A percentile compares a stretch with the other conserved stretches of the same genome.
Conservation (phyloP, 345 rosid genomes). For the Eucalyptus fibrosa region DNA sequence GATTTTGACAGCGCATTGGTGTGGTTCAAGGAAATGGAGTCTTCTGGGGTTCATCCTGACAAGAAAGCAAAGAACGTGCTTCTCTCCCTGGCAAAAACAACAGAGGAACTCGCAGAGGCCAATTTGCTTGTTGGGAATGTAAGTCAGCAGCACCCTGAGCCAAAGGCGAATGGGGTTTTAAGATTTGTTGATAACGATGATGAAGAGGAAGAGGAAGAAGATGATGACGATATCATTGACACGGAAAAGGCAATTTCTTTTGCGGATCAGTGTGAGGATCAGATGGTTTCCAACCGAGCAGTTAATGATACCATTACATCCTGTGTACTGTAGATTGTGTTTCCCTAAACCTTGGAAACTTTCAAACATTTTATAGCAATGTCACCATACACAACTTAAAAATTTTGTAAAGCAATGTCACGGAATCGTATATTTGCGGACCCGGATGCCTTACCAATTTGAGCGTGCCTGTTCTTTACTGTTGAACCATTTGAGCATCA, state of each 20-base stretch:
- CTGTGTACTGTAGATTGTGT: not conserved
- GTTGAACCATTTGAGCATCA: not conserved
- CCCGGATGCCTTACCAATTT: not conserved
- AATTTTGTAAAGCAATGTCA: not conserved
- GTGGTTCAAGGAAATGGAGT: constrained; percentile 89
- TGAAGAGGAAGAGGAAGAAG: not conserved
- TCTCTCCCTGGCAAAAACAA: constrained; percentile 61
- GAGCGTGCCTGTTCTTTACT: not conserved
- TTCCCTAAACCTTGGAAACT: not conserved
- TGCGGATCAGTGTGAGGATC: not conserved
- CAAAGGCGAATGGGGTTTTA: not conserved
- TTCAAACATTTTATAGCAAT: not conserved
- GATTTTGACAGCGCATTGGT: constrained; percentile 73
- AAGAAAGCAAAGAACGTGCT: constrained; percentile 86
- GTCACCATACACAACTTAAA: not conserved
- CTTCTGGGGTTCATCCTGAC: constrained; percentile 53
- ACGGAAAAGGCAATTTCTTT: not conserved
- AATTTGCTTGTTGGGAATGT: constrained; percentile 31
- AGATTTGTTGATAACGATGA: not conserved
- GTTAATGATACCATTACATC: not conserved
- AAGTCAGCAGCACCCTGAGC: not conserved
- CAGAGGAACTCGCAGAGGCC: constrained; percentile 58
- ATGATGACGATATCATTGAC: not conserved
- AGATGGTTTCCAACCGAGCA: not conserved
- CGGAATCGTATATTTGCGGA: not conserved